phyloP scores from a whole-genome alignment of 257 asterid genomes.

The Solanum megistacrolobum region DNA sequence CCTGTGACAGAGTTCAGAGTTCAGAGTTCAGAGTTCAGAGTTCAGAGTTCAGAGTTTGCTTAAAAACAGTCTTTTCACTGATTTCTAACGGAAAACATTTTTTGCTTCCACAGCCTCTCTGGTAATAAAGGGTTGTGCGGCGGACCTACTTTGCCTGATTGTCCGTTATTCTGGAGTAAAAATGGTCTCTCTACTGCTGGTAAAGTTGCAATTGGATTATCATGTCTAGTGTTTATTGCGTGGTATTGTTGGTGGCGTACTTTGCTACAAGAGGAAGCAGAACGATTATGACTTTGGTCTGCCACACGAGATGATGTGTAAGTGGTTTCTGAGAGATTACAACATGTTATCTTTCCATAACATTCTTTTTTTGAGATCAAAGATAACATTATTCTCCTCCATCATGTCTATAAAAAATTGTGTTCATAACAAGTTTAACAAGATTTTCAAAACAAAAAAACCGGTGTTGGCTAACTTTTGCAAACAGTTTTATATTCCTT shows the following conservation, averaged over 20 bases:
- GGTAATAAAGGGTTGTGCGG: slow-evolving; percentile 88
- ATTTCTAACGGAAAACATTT: neutral
- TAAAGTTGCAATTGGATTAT: slow-evolving; percentile 56
- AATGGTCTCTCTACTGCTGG: slow-evolving; percentile 71
- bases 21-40: too few species aligned
- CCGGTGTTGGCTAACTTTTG: neutral
- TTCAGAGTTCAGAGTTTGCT: too few species aligned
- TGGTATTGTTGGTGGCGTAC: slow-evolving; percentile 32
- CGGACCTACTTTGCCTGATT: slow-evolving; percentile 69
- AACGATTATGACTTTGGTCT: slow-evolving; percentile 78
- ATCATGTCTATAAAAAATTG: neutral
- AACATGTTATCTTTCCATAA: neutral
- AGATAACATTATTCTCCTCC: neutral
- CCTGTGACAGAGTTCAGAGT: neutral
- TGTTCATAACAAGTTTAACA: neutral
- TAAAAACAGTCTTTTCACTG: neutral
- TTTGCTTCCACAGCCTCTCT: slow-evolving; percentile 47
- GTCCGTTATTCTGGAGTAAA: slow-evolving; percentile 79
- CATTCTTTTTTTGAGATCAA: neutral
- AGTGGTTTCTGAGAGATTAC: slow-evolving; percentile 17
- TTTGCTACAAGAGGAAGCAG: slow-evolving; percentile 45
- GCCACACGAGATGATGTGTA: slow-evolving; percentile 70
- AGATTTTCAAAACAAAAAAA: neutral
- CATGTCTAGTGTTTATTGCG: slow-evolving; percentile 37
- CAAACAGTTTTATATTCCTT: neutral